A percentile compares a stretch with the other conserved stretches of the same genome.
These are phyloP conservation scores for Cladophialophora carrionii DNA, from an alignment of 2,329 filamentous ascomycete genomes.

Conservation along the genomic window DNA sequence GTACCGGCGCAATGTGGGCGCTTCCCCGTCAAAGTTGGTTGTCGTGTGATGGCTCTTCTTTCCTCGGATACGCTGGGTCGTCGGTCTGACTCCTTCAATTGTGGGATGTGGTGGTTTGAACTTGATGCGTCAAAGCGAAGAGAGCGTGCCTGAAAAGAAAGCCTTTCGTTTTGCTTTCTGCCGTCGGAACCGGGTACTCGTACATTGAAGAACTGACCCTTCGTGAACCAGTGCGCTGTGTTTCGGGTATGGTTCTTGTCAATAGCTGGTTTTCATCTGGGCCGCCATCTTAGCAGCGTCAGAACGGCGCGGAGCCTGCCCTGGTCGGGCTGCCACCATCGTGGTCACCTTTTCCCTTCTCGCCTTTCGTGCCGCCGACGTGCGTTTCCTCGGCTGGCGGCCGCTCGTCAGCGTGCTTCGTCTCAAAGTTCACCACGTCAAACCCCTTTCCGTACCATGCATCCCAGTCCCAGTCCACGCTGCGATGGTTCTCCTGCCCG, in stretches of 20 bases:
- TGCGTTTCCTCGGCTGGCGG: background rate
- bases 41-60: background rate
- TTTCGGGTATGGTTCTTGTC: background rate
- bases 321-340: background rate
- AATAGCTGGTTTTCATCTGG: background rate
- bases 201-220: background rate
- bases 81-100: too few species aligned
- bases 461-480: conserved; percentile 76
- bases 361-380: background rate
- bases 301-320: conserved; percentile 12
- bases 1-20: background rate
- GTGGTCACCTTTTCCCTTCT: conserved; percentile 8
- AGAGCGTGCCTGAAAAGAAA: background rate
- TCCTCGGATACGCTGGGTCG: background rate
- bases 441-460: conserved; percentile 76
- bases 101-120: background rate
- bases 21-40: background rate
- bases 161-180: background rate
- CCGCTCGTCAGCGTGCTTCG: conserved; percentile 31
- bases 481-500: conserved; percentile 77
- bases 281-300: background rate
- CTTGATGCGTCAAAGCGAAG: background rate
- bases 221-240: background rate
- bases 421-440: conserved; percentile 66
- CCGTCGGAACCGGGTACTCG: background rate